Percentiles rank a stretch among this genome's conserved stretches.
These are phyloP conservation scores for Tephrocybe rancida DNA, from an alignment of 768 basidiomycete genomes.

Conservation along the genomic window DNA sequence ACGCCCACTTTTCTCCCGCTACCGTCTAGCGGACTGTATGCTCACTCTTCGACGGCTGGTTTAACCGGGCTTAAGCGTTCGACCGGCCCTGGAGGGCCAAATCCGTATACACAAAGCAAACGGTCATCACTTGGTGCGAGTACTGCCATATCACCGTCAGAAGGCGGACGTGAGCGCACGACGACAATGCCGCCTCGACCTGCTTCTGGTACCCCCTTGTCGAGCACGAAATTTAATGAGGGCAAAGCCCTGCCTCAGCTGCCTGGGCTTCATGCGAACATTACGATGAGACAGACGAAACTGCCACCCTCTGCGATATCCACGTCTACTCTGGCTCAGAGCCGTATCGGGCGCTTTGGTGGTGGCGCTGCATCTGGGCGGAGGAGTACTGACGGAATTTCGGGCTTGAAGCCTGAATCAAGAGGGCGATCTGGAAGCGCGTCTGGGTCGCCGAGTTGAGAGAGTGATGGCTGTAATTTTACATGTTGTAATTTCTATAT, in stretches of 20 bases:
- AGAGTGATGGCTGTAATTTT: constrained; percentile 5
- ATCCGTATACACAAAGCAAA: constrained; percentile 47
- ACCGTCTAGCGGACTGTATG: constrained; percentile 54
- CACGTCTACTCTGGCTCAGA: constrained; percentile 43
- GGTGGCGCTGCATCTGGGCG: constrained; percentile 31
- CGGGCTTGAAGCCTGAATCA: constrained; percentile 9
- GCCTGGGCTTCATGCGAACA: constrained; percentile 43
- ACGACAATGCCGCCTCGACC: constrained; percentile 36
- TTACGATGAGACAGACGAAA: constrained; percentile 50
- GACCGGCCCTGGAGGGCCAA: constrained; percentile 48
- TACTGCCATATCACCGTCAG: constrained; percentile 31
- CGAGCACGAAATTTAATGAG: constrained; percentile 30
- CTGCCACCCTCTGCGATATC: constrained; percentile 35
- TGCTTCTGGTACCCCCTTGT: constrained; percentile 28
- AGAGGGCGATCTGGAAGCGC: constrained; percentile 21
- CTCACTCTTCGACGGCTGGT: constrained; percentile 39
- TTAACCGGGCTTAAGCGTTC: constrained; percentile 60
- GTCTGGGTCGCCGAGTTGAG: constrained; percentile 5
- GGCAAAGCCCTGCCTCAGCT: constrained; percentile 44
- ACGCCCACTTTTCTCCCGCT: constrained; percentile 81
- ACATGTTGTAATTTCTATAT: constrained; percentile 9
- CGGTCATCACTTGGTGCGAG: constrained; percentile 65
- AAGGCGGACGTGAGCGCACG: constrained; percentile 33
- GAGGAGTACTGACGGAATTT: constrained; percentile 29
- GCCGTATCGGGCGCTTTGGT: constrained; percentile 49